Percentiles rank a stretch among this genome's conserved stretches.
Evolutionary conservation across 495 filamentous ascomycete species (phyloP).

Genomic region (Monascus purpureus): DNA sequence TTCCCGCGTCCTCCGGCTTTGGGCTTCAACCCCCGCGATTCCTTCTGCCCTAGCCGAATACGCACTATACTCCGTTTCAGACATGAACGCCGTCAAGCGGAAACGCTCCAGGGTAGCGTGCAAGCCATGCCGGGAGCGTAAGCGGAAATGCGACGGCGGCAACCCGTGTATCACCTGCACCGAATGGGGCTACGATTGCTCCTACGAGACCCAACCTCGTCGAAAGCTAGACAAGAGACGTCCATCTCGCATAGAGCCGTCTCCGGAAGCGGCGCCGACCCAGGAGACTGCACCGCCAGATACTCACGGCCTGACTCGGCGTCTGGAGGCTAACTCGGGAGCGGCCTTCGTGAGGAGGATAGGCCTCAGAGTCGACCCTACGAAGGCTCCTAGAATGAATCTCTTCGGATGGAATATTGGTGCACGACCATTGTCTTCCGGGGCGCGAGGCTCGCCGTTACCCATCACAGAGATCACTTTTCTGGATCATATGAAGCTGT

Average conservation of each 20-base stretch:
- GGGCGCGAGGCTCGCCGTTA: no score
- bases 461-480: no score
- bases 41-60: no score
- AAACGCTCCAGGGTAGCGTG: slow-evolving; percentile 28
- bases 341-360: slow-evolving; percentile 36
- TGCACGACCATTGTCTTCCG: slow-evolving; percentile 17
- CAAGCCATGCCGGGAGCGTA: slow-evolving; percentile 32
- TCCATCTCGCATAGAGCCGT: not conserved
- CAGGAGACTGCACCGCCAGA: slow-evolving; percentile 1
- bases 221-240: not conserved
- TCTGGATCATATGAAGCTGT: no score
- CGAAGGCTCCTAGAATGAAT: slow-evolving; percentile 33
- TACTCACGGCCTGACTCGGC: slow-evolving; percentile 13
- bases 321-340: slow-evolving; percentile 34
- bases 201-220: slow-evolving; percentile 13
- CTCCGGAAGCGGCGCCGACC: slow-evolving; percentile 1
- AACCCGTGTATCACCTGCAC: slow-evolving; percentile 31
- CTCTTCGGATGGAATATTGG: slow-evolving; percentile 42
- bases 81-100: slow-evolving; percentile 15
- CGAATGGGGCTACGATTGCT: slow-evolving; percentile 33
- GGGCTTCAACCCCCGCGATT: no score
- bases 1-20: no score
- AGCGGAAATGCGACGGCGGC: slow-evolving; percentile 33
- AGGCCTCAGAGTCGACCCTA: slow-evolving; percentile 32
- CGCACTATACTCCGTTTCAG: no score